These are phyloP conservation scores for Coelastrella sp. DNA, from an alignment of 139 green algal genomes.

Conservation along the genomic window DNA sequence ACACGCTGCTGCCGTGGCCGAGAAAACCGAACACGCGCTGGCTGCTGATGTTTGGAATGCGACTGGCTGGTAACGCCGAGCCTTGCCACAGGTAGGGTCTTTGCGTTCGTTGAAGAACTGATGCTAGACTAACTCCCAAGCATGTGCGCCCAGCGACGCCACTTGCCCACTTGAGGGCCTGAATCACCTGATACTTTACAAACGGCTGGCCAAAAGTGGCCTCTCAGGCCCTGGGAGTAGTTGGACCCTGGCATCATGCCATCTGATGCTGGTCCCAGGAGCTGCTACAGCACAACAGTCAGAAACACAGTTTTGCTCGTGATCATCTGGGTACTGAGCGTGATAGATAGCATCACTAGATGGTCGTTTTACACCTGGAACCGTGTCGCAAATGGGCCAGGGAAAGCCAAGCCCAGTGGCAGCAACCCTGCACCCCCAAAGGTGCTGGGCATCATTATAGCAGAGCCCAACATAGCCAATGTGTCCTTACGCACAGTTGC, in stretches of 20 bases:
- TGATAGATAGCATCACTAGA: background rate
- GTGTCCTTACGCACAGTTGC: constrained; percentile 1
- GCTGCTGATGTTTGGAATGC: too few species aligned
- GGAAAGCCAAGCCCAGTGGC: background rate
- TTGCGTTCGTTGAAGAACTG: background rate
- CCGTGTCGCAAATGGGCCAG: background rate
- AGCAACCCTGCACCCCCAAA: constrained; percentile 7
- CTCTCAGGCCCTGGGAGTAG: too few species aligned
- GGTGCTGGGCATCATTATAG: constrained; percentile 2
- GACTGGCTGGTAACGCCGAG: too few species aligned
- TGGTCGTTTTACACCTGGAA: background rate
- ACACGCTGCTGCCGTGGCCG: background rate
- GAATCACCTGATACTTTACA: too few species aligned
- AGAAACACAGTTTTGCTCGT: background rate
- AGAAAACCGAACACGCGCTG: too few species aligned
- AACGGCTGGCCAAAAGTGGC: too few species aligned
- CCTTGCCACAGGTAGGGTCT: background rate
- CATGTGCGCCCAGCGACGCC: too few species aligned
- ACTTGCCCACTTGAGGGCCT: too few species aligned
- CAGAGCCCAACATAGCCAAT: background rate
- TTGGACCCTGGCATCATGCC: too few species aligned
- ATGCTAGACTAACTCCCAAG: background rate
- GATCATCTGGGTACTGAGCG: background rate
- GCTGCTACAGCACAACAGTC: background rate
- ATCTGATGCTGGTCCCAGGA: background rate